These are phyloP conservation scores for Paramecium tetraurelia DNA, from an alignment of 73 alveolate species.

Conservation along the genomic window DNA sequence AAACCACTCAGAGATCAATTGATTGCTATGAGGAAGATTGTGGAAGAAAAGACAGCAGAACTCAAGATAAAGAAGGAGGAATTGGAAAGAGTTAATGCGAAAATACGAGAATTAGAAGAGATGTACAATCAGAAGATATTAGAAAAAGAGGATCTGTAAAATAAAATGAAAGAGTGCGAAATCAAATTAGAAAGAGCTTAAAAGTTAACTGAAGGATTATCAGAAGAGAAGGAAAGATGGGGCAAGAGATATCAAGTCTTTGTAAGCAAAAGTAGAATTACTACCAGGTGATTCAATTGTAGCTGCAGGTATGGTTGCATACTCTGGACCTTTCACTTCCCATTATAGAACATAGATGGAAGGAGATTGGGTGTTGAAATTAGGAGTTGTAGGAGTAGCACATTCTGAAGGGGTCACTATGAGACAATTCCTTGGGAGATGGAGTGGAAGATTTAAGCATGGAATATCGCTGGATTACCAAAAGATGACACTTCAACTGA, in stretches of 20 bases:
- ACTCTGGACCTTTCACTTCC: slow-evolving; percentile 97
- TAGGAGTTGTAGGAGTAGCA: slow-evolving; percentile 80
- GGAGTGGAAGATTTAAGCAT: slow-evolving; percentile 79
- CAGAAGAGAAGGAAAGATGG: slow-evolving; percentile 99
- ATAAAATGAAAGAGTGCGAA: slow-evolving; percentile 81
- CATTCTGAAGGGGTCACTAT: slow-evolving; percentile 92
- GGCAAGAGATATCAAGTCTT: slow-evolving; percentile 87
- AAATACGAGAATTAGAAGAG: slow-evolving; percentile 66
- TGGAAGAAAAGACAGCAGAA: slow-evolving; percentile 73
- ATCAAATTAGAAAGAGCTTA: slow-evolving; percentile 96
- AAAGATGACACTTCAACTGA: slow-evolving; percentile 96
- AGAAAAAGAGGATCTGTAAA: slow-evolving; percentile 68
- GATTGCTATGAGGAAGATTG: slow-evolving; percentile 68
- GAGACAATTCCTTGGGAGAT: slow-evolving; percentile 99
- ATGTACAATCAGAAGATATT: slow-evolving; percentile 66
- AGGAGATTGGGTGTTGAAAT: slow-evolving; percentile 83
- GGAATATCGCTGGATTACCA: slow-evolving; percentile 80
- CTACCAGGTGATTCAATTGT: slow-evolving; percentile 95
- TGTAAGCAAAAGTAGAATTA: slow-evolving; percentile 84
- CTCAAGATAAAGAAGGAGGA: slow-evolving; percentile 75
- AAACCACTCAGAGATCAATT: slow-evolving; percentile 73
- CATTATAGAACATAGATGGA: slow-evolving; percentile 89
- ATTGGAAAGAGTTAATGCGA: slow-evolving; percentile 81
- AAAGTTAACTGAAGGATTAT: slow-evolving; percentile 94
- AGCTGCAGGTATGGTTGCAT: slow-evolving; percentile 98